Conservation (phyloP, 768 basidiomycete genomes). For the Tulasnella sp. region DNA sequence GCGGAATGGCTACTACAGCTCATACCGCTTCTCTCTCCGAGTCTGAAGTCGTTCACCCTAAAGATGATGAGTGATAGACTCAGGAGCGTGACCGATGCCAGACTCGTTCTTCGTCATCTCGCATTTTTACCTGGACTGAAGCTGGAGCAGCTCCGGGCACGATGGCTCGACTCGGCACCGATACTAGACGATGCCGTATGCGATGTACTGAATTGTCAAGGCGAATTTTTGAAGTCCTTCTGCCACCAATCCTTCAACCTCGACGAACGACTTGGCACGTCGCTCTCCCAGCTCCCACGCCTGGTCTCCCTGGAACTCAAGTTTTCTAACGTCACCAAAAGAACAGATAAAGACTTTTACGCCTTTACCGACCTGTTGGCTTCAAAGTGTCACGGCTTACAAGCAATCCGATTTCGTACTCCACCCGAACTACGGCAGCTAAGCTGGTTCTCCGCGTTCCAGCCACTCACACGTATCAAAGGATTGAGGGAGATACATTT, state of each 20-base stretch:
- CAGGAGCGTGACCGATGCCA: neutral
- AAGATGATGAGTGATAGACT: neutral
- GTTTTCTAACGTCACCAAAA: neutral
- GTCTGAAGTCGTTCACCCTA: neutral
- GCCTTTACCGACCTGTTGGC: neutral
- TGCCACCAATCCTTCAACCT: neutral
- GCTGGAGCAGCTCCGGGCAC: neutral
- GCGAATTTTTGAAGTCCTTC: neutral
- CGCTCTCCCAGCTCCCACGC: neutral
- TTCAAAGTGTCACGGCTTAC: neutral
- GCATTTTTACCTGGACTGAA: neutral
- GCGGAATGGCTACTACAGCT: neutral
- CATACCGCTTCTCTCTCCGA: neutral
- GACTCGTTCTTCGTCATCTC: neutral
- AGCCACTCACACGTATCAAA: neutral
- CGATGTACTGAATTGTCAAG: neutral
- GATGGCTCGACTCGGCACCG: neutral
- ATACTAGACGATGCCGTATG: neutral
- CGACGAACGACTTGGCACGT: neutral
- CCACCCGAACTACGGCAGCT: neutral
- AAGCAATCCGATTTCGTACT: neutral
- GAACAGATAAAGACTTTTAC: neutral
- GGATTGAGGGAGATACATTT: neutral
- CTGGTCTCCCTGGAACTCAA: neutral
- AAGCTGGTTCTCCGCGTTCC: neutral